These are phyloP conservation scores for Thermoascus crustaceus DNA, from an alignment of 2,329 filamentous ascomycete species.

Conservation along the genomic window DNA sequence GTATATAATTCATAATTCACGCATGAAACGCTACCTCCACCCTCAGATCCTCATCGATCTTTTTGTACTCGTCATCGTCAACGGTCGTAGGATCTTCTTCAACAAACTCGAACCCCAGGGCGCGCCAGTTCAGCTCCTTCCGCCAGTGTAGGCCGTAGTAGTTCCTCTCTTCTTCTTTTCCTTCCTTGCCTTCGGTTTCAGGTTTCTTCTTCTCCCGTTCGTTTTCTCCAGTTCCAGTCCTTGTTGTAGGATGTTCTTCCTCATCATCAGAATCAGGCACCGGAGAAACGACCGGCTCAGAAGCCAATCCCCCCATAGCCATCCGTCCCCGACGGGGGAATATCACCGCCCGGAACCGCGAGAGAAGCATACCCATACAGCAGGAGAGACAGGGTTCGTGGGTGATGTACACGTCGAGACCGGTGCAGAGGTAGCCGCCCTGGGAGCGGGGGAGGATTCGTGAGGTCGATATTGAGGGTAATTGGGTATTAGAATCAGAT, in stretches of 20 bases:
- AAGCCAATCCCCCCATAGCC: constrained; percentile 74
- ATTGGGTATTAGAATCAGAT: constrained; percentile 10
- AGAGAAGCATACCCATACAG: constrained; percentile 92
- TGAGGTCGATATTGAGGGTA: constrained; percentile 36
- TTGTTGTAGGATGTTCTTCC: not conserved
- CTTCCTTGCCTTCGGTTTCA: constrained; percentile 20
- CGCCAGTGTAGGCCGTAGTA: constrained; percentile 58
- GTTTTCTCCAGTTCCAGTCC: constrained; percentile 9
- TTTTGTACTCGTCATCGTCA: no score
- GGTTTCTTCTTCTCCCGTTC: constrained; percentile 6
- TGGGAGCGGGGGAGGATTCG: constrained; percentile 63
- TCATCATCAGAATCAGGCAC: constrained; percentile 4
- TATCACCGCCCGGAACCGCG: constrained; percentile 77
- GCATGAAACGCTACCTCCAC: constrained; percentile 15
- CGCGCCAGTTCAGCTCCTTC: constrained; percentile 46
- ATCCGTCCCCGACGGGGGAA: constrained; percentile 60
- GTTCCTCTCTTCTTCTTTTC: constrained; percentile 7
- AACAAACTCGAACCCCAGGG: constrained; percentile 40
- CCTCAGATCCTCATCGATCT: constrained; percentile 1
- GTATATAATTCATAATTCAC: no score
- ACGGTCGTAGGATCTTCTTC: constrained; percentile 19
- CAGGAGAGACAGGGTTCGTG: constrained; percentile 97
- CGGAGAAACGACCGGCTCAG: constrained; percentile 46
- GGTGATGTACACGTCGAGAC: constrained; percentile 85
- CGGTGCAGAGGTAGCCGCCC: constrained; percentile 88